Conservation (phyloP, 257 asterid species). For the Przewalskia tangutica region DNA sequence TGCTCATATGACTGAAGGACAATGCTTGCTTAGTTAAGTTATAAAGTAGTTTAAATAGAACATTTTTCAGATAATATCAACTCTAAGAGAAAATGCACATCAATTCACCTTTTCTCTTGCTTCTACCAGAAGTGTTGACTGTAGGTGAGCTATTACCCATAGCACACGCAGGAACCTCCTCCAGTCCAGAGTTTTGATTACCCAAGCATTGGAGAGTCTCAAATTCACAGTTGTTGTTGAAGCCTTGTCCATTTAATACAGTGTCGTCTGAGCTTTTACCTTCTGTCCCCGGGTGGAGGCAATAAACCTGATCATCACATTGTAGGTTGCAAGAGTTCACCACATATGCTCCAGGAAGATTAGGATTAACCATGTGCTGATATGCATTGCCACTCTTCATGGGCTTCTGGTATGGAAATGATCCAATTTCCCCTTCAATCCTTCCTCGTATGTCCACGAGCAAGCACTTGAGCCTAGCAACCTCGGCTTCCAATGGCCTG, state of each 20-base stretch:
- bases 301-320: slow-evolving; percentile 65
- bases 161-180: slow-evolving; percentile 12
- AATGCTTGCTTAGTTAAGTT: not conserved
- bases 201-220: slow-evolving; percentile 18
- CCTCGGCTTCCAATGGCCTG: slow-evolving; percentile 91
- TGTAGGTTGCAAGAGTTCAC: slow-evolving; percentile 77
- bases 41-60: not conserved
- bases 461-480: slow-evolving; percentile 86
- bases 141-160: slow-evolving; percentile 6
- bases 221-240: slow-evolving; percentile 17
- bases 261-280: slow-evolving; percentile 17
- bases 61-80: not conserved
- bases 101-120: slow-evolving; percentile 15
- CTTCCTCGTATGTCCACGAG: slow-evolving; percentile 94
- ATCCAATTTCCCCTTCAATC: slow-evolving; percentile 94
- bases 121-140: slow-evolving; percentile 7
- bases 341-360: slow-evolving; percentile 46
- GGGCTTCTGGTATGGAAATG: slow-evolving; percentile 90
- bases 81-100: not conserved
- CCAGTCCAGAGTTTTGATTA: slow-evolving; percentile 12
- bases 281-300: slow-evolving; percentile 67
- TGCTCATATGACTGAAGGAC: not conserved
- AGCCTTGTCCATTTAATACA: slow-evolving; percentile 36
- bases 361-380: slow-evolving; percentile 36
- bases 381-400: slow-evolving; percentile 34